phyloP scores from a whole-genome alignment of 805 yeast species.

The Candida patagonica region DNA sequence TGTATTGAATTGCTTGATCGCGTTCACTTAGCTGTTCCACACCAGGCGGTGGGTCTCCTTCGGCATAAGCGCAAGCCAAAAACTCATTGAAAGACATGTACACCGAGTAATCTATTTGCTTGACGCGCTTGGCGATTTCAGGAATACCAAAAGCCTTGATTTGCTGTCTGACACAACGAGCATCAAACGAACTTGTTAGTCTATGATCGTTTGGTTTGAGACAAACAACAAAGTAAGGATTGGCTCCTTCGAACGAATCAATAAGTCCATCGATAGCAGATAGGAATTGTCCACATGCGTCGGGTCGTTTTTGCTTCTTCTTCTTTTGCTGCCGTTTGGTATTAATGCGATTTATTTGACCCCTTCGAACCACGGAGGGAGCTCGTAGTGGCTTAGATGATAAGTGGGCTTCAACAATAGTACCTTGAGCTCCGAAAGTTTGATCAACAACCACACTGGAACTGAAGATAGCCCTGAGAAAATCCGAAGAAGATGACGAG shows the following conservation, averaged over 20 bases:
- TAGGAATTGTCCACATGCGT: slow-evolving; percentile 28
- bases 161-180: slow-evolving; percentile 35
- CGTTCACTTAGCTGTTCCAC: slow-evolving; percentile 21
- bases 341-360: slow-evolving; percentile 5
- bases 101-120: slow-evolving; percentile 29
- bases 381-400: slow-evolving; percentile 33
- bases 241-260: slow-evolving; percentile 30
- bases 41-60: slow-evolving; percentile 2
- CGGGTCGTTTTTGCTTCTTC: slow-evolving; percentile 8
- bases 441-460: slow-evolving; percentile 31
- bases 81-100: slow-evolving; percentile 33
- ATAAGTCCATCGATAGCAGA: slow-evolving; percentile 28
- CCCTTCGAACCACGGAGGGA: slow-evolving; percentile 26
- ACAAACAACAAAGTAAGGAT: slow-evolving; percentile 34
- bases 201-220: slow-evolving; percentile 34
- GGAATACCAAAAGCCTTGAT: slow-evolving; percentile 33
- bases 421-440: slow-evolving; percentile 24
- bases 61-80: slow-evolving; percentile 20
- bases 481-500: slow-evolving; percentile 30
- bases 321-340: slow-evolving; percentile 12
- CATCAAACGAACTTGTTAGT: slow-evolving; percentile 30
- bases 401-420: slow-evolving; percentile 31
- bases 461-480: slow-evolving; percentile 27
- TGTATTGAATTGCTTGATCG: slow-evolving; percentile 24
- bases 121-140: slow-evolving; percentile 32